Evolutionary conservation across 192 early-diverging fungal species (phyloP), one percentile per base, ranked within the genome.

Genomic region (Mortierella claussenii): DNA sequence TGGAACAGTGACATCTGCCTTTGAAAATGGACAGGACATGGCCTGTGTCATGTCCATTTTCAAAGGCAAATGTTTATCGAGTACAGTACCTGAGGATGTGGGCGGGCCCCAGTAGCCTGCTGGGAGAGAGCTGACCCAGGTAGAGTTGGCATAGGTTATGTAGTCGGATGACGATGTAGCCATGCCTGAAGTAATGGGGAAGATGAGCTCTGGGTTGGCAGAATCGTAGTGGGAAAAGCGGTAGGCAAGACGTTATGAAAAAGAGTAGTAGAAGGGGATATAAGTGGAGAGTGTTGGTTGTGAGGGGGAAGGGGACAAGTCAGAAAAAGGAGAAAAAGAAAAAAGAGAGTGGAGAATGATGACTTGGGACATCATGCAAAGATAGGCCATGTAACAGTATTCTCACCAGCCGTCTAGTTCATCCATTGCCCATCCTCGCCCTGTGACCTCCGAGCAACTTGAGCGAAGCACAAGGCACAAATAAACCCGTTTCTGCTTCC

Each of bases 11-110:
- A n/a, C n/a, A n/a, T n/a, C n/a, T n/a, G n/a, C n/a, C n/a, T n/a
- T n/a, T n/a, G n/a, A n/a, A n/a, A n/a, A n/a, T n/a, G n/a, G n/a
- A n/a, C n/a, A n/a, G n/a, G n/a, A n/a, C n/a, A n/a, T n/a, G n/a
- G n/a, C n/a, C n/a, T n/a, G n/a, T n/a, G n/a, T n/a, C n/a, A n/a
- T n/a, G n/a, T n/a, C n/a, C n/a, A n/a, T n/a, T n/a, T n/a, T n/a
- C n/a, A n/a, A n/a, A n/a, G n/a, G n/a, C n/a, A n/a, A n/a, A n/a
- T n/a, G n/a, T n/a, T n/a, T n/a, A n/a, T n/a, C n/a, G n/a, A n/a
- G n/a, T n/a, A n/a, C n/a, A n/a, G 23, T 34, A 71, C 69, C 69
- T 71, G 69, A 71, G 5, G 69, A 36, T 33, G 69, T 71, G 15
- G 69, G 69, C 13, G 45, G 27, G 10, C 69, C 69, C 69, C 69